Evolutionary conservation across 202 grass and related monocot species (phyloP).

Genomic region (Cymbopogon flexuosus): DNA sequence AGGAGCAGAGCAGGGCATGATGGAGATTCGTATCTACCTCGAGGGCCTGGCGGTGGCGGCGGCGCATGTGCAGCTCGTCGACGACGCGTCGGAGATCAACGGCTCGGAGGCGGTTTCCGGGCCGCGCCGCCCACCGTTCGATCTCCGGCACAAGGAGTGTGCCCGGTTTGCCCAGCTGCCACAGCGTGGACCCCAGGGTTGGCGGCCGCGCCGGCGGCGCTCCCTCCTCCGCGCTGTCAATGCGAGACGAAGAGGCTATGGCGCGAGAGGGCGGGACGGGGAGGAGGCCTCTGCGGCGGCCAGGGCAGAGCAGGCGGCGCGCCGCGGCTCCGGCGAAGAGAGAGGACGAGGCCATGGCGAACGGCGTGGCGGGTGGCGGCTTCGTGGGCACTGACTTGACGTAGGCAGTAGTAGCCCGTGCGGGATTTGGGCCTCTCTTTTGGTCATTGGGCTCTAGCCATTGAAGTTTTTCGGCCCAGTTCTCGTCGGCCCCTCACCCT

Average conservation of each 20-base stretch:
- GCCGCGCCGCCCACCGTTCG: too few species aligned
- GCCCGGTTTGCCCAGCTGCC: neutral
- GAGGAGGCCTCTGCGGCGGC: conserved; percentile 10
- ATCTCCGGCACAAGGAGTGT: too few species aligned
- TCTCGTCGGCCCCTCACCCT: too few species aligned
- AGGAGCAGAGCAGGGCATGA: neutral
- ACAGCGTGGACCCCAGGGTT: conserved; percentile 53
- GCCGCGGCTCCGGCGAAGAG: conserved; percentile 20
- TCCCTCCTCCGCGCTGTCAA: conserved; percentile 5
- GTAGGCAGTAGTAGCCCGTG: too few species aligned
- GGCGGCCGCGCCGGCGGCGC: neutral
- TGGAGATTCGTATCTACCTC: conserved; percentile 56
- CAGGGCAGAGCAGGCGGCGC: conserved; percentile 35
- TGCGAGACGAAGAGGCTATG: neutral
- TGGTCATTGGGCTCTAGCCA: too few species aligned
- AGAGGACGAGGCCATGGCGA: conserved; percentile 23
- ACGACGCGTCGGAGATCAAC: conserved; percentile 11
- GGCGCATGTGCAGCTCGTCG: conserved; percentile 53
- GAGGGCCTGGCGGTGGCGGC: conserved; percentile 63
- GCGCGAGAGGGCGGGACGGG: neutral
- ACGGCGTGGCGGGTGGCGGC: too few species aligned
- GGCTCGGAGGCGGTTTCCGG: too few species aligned
- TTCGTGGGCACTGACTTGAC: too few species aligned
- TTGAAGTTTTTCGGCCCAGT: too few species aligned
- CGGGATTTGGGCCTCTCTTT: too few species aligned